A percentile compares a stretch with the other conserved stretches of the same genome.
These are phyloP conservation scores for Comarum palustre DNA, from an alignment of 306 rosid genomes.

Conservation along the genomic window DNA sequence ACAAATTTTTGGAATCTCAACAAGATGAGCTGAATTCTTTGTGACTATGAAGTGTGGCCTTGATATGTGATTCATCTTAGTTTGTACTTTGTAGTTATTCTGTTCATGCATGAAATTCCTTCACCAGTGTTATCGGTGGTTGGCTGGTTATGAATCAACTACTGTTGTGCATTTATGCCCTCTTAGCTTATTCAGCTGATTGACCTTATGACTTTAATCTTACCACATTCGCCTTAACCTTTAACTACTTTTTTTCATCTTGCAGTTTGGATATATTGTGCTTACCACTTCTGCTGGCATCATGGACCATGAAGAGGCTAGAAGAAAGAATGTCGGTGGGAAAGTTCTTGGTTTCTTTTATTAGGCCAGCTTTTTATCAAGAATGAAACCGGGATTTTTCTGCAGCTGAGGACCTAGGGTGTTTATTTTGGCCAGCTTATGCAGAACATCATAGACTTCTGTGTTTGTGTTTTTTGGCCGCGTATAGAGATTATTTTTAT, in stretches of 20 bases:
- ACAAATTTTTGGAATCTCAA: background rate
- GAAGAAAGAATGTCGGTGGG: slow-evolving; percentile 60
- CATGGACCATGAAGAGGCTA: slow-evolving; percentile 61
- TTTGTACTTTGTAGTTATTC: background rate
- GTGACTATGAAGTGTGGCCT: background rate
- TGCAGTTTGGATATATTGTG: slow-evolving; percentile 53
- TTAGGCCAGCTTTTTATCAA: slow-evolving; percentile 12
- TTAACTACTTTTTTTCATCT: background rate
- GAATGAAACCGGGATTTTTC: slow-evolving; percentile 7
- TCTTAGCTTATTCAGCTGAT: background rate
- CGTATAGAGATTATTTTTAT: slow-evolving; percentile 2
- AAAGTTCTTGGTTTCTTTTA: slow-evolving; percentile 64
- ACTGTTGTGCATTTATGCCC: background rate
- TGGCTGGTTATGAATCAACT: background rate
- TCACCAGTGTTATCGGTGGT: background rate
- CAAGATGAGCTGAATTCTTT: background rate
- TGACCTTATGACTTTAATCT: background rate
- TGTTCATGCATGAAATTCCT: background rate
- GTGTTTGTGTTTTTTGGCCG: slow-evolving; percentile 16
- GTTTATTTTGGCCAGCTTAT: too few species aligned
- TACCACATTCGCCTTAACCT: background rate
- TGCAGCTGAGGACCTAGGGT: slow-evolving; percentile 3
- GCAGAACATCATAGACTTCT: slow-evolving; percentile 18
- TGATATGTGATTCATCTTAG: background rate
- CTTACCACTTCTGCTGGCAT: slow-evolving; percentile 59